Evolutionary conservation across 768 basidiomycete species (phyloP), one percentile per base, ranked within the genome.

Genomic region (Auricularia sp.): DNA sequence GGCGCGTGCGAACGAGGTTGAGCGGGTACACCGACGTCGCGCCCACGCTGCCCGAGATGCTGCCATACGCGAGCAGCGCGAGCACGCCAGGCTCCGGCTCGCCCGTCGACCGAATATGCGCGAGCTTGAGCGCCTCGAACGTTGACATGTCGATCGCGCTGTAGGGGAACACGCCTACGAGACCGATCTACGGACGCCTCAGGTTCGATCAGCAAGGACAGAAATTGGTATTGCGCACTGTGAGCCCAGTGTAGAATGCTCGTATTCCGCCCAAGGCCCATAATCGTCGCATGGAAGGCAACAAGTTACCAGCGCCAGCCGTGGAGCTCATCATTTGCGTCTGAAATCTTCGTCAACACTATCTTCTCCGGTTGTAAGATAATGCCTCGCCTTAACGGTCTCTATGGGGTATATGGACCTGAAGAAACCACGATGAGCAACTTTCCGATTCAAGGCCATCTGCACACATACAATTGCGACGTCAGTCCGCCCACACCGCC

Each of bases 61-160:
- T 94, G 56, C 95, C 95, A 70, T 97, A 98, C 3, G 90, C 86
- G 18, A 98, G 83, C 36, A 93, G 73, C 34, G 91, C 93, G 62
- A 94, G 80, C 5, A 94, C 85, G 2, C 91, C 91, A 0, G 96
- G 93, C 73, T 99, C 95, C 34, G 93, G 88, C 70, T 87, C 84
- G 39, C 87, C 88, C 4, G 91, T 90, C 36, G 94, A 96, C 62
- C 86, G 84, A 44, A 89, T 77, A 74, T 98, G 98, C 2, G 90
- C 87, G 54, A 94, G 78, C 74, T 98, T 98, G 64, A 99, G 84
- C 2, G 93, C 92, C 77, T 98, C 96, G 66, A 97, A 98, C 3
- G 95, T 95, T 70, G 88, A 90, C 91, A 93, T 96, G 75, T 99
- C 96, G 67, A 98, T 99, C 3, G 96, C 96, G 14, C 91, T 88